A percentile compares a stretch with the other conserved stretches of the same genome.
Conservation (phyloP, 1,139 yeast species). For the Geotrichum cucujoidarum region DNA sequence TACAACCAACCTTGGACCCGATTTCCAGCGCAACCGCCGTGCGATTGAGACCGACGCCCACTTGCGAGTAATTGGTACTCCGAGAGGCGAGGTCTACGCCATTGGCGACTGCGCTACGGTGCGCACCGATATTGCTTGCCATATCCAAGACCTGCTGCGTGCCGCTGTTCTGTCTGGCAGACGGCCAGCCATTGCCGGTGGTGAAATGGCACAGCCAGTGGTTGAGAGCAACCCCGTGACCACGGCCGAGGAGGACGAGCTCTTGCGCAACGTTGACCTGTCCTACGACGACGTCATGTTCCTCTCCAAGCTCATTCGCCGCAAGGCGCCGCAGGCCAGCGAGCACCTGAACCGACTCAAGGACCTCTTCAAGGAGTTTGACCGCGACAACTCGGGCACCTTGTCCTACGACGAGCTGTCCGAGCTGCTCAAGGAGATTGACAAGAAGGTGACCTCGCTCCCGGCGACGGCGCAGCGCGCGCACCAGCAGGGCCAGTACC, state of each 20-base stretch:
- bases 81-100: conserved; percentile 58
- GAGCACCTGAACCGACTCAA: conserved; percentile 51
- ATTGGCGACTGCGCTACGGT: conserved; percentile 65
- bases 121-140: conserved; percentile 48
- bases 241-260: conserved; percentile 28
- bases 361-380: conserved; percentile 49
- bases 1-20: conserved; percentile 41
- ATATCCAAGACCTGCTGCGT: conserved; percentile 36
- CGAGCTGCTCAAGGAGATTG: conserved; percentile 47
- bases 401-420: conserved; percentile 48
- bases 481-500: conserved; percentile 57
- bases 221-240: conserved; percentile 22
- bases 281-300: conserved; percentile 46
- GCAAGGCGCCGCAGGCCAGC: conserved; percentile 52
- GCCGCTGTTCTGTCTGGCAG: conserved; percentile 24
- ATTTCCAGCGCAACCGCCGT: conserved; percentile 49
- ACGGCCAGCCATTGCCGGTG: conserved; percentile 1
- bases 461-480: conserved; percentile 71
- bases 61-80: conserved; percentile 56
- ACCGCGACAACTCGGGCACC: conserved; percentile 43
- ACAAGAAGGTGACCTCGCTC: conserved; percentile 55
- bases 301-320: conserved; percentile 43
- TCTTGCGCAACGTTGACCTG: conserved; percentile 43
- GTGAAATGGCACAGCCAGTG: conserved; percentile 21
- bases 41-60: conserved; percentile 68